phyloP scores from a whole-genome alignment of 345 rosid species.

The Acer yangbiense region DNA sequence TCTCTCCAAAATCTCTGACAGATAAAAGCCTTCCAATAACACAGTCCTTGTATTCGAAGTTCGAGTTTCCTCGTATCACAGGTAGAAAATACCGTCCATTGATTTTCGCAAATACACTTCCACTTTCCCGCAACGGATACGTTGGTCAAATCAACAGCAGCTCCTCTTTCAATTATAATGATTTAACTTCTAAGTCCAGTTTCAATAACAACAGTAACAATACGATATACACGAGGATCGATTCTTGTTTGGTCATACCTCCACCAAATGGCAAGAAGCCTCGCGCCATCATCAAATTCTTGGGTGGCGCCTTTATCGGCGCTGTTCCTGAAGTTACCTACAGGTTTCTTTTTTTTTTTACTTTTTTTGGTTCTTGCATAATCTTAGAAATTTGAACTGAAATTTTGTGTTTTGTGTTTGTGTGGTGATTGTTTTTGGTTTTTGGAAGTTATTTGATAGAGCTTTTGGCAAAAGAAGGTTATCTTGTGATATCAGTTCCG shows the following conservation, averaged over 20 bases:
- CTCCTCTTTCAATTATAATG: slow-evolving; percentile 17
- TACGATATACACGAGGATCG: slow-evolving; percentile 52
- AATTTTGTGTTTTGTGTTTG: neutral
- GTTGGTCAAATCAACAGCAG: slow-evolving; percentile 22
- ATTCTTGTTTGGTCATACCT: slow-evolving; percentile 66
- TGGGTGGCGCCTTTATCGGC: slow-evolving; percentile 91
- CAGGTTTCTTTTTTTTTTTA: slow-evolving; percentile 43
- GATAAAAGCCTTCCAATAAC: neutral
- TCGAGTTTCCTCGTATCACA: neutral
- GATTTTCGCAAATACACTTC: neutral
- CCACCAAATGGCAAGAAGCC: slow-evolving; percentile 57
- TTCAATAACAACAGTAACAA: slow-evolving; percentile 12
- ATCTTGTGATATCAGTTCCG: slow-evolving; percentile 74
- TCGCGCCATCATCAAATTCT: slow-evolving; percentile 74
- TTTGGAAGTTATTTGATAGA: slow-evolving; percentile 66
- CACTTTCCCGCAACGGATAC: slow-evolving; percentile 32
- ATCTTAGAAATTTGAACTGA: too few relatives aligned
- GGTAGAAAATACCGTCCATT: neutral
- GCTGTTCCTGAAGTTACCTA: slow-evolving; percentile 92
- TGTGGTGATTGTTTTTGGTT: neutral
- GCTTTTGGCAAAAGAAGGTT: slow-evolving; percentile 88
- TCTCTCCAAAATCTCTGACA: neutral
- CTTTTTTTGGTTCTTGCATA: neutral
- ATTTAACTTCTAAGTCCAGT: neutral
- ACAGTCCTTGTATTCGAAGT: neutral